Base-by-base conservation (phyloP, 2,329 filamentous ascomycete genomes). In the Fusarium sp. region DNA sequence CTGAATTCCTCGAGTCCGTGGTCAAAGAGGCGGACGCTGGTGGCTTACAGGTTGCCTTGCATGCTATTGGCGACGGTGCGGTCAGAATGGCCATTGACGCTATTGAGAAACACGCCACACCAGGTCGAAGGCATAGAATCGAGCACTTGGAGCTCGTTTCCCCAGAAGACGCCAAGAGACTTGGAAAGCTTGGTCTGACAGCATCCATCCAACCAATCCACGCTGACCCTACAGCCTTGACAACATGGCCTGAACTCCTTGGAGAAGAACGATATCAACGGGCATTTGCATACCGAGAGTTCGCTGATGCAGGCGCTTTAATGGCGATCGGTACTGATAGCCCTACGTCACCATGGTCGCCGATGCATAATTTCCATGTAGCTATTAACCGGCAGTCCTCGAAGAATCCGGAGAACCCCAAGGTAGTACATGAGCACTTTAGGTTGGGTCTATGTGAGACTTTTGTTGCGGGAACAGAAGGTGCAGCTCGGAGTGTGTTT, bases 61-160 rank as follows among this genome's bases (percentile, higher is more conserved):
- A 91, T 75, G 89, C 89, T 27, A 91, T 91, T 65, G 89, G 89
- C 27, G 89, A 91, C 67, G 82, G 81, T 20, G 88, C 89, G 5
- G 83, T 90, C n/a, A 82, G 79, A 31, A 85, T 86, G 67, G 88
- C 87, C 5, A 83, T 91, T 46, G 85, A 91, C 71, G 83, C 83
- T 0, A 81, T 91, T 18, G 86, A 78, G 39, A 79, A 73, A 62
- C 78, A 78, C 45, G 79, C 78, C 0, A 80, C 74, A 52, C 83
- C 85, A 0, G 82, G 81, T 2, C 82, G 84, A 29, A 83, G 89
- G 7, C 89, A 90, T 65, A 85, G 89, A 31, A 88, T 91, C 74
- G 89, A 91, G 79, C 89, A 91, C 73, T 79, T 91, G 14, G 89
- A 91, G 76, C 83, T 91, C 27, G 83, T 88, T 1, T 83, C 83